These are phyloP conservation scores for Obelidium mucronatum DNA, from an alignment of 192 early-diverging fungal genomes.

Conservation along the genomic window DNA sequence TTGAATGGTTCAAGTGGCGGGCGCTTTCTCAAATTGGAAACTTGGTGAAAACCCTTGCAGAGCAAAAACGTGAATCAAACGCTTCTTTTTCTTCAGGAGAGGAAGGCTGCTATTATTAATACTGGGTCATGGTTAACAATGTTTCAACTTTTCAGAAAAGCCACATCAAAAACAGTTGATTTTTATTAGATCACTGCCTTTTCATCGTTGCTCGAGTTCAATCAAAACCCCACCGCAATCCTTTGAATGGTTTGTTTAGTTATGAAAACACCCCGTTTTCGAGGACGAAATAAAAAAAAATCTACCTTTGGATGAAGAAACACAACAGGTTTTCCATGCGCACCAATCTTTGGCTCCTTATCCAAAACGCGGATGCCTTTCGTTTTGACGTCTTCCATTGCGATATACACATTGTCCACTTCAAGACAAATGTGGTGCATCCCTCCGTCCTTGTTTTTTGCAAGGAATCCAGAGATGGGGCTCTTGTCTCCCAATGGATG, in stretches of 20 bases:
- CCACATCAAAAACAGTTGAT: too few relatives aligned
- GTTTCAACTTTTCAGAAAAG: too few relatives aligned
- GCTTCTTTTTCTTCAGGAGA: too few relatives aligned
- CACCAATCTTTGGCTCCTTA: slow-evolving; percentile 81
- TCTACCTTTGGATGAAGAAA: slow-evolving; percentile 77
- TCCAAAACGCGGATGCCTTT: slow-evolving; percentile 71
- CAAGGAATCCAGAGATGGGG: slow-evolving; percentile 80
- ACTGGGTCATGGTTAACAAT: too few relatives aligned
- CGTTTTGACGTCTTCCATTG: slow-evolving; percentile 69
- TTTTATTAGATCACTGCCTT: too few relatives aligned
- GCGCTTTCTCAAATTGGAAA: too few relatives aligned
- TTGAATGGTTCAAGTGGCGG: too few relatives aligned
- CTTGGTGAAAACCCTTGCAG: too few relatives aligned
- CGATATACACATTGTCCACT: slow-evolving; percentile 71
- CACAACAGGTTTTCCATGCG: slow-evolving; percentile 79
- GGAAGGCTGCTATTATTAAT: too few relatives aligned
- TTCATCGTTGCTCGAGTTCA: slow-evolving; percentile 65
- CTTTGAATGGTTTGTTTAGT: too few relatives aligned
- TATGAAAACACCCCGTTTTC: neutral
- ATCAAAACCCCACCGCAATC: slow-evolving; percentile 83
- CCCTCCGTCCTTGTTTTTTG: slow-evolving; percentile 81
- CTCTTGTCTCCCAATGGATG: slow-evolving; percentile 77
- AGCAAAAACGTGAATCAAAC: too few relatives aligned
- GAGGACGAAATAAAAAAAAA: neutral
- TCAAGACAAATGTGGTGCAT: slow-evolving; percentile 88